phyloP scores from a whole-genome alignment of 371 early-diverging fungal species.

The Vairimorpha necatrix region DNA sequence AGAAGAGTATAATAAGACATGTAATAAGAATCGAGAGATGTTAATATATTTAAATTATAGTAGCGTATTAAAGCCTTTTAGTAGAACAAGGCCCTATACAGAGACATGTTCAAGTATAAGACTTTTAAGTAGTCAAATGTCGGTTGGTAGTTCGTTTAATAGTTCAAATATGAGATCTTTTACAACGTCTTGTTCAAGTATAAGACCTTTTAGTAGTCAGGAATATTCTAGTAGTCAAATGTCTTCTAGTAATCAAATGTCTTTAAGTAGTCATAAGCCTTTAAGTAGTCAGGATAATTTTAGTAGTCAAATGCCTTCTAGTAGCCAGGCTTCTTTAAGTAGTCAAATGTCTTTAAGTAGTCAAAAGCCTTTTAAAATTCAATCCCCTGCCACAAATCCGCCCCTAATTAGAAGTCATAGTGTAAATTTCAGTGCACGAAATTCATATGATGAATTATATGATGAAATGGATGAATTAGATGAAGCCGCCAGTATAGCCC shows the following conservation, averaged over 20 bases:
- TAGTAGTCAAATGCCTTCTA: not conserved
- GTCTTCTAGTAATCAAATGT: not conserved
- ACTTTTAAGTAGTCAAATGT: not conserved
- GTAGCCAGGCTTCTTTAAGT: too few species aligned
- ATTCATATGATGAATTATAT: not conserved
- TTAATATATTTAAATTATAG: not conserved
- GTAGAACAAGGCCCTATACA: not conserved
- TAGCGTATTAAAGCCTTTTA: too few species aligned
- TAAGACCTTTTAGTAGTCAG: too few species aligned
- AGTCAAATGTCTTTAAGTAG: too few species aligned
- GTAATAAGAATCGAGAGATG: not conserved
- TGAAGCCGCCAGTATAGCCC: slow-evolving; percentile 29
- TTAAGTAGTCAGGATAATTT: too few species aligned
- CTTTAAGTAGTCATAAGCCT: too few species aligned
- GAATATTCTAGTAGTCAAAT: too few species aligned
- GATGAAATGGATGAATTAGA: slow-evolving; percentile 39
- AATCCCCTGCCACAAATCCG: not conserved
- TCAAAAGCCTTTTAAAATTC: too few species aligned
- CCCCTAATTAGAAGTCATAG: not conserved
- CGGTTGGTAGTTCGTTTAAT: too few species aligned
- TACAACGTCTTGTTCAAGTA: too few species aligned
- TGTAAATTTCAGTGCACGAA: not conserved
- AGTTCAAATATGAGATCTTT: too few species aligned
- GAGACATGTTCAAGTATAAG: not conserved
- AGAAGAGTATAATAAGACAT: slow-evolving; percentile 30